These are phyloP conservation scores for Rosa lucieae DNA, from an alignment of 306 rosid species.

Conservation along the genomic window DNA sequence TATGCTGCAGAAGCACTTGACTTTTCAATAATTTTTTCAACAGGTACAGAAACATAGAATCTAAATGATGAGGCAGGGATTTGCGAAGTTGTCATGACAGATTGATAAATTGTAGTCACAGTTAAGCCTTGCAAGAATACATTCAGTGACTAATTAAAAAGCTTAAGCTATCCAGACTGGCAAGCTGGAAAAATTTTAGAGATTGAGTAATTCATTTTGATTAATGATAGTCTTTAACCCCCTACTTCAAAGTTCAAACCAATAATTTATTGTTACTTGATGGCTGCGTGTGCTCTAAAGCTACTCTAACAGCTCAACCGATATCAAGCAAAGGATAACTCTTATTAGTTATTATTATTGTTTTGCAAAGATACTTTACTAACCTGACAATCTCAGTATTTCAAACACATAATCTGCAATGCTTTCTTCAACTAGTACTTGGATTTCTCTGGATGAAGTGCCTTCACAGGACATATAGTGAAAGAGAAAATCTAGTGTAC, in stretches of 20 bases:
- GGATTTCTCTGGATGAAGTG: conserved; percentile 55
- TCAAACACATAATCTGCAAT: conserved; percentile 94
- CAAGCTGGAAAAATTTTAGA: conserved; percentile 15
- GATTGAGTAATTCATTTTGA: conserved; percentile 4
- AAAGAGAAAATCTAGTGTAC: conserved; percentile 66
- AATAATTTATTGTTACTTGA: conserved; percentile 4
- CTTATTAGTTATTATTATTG: neutral
- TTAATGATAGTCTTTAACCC: neutral
- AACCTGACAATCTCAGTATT: conserved; percentile 88
- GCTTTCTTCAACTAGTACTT: conserved; percentile 78
- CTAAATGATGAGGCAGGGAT: neutral
- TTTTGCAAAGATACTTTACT: conserved; percentile 28
- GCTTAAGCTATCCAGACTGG: conserved; percentile 12
- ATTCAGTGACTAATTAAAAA: conserved; percentile 10
- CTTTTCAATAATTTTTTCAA: neutral
- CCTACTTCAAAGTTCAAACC: neutral
- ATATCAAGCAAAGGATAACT: neutral
- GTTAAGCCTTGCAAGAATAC: conserved; percentile 23
- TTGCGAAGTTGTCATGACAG: neutral
- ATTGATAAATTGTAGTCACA: conserved; percentile 12
- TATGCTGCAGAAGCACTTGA: conserved; percentile 1
- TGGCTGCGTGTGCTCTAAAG: neutral
- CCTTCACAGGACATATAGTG: conserved; percentile 65
- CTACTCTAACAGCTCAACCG: neutral
- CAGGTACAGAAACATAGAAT: neutral